Base-by-base conservation (phyloP, 257 asterid species). In the Jacaranda copaia region DNA sequence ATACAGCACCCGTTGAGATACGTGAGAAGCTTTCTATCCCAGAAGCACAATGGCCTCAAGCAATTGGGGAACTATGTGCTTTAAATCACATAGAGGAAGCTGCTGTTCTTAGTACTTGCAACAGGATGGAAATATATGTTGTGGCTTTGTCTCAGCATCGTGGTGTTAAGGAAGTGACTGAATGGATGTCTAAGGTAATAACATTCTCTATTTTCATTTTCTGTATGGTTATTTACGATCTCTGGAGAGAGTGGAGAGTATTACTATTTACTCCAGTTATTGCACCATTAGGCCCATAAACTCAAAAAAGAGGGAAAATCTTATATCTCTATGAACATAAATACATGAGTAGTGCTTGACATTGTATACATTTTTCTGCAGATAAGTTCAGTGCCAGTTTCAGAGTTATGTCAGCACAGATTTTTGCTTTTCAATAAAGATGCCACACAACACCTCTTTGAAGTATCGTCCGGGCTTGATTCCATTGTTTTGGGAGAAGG, bases 401-500 rank as follows among this genome's bases (percentile, higher is more conserved):
- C 95, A 35, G 97, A 89, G 87, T 86, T 94, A 43, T 45, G 84
- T 55, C 75, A 83, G 57, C 96, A 94, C 87, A 88, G 89, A 8
- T 84, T 89, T 80, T 73, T 92, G 77, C 95, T 92, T 8, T 83
- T 75, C 80, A 89, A 91, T 71, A 76, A 86, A 80, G 98, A 94
- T 70, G 98, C 96, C 56, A 81, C 98, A 0, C 82, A 69, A 2
- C 99, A 94, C 80, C 85, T 94, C 57, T 94, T 94, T 76, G 96
- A 92, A 84, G 98, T 94, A 60, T 84, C 99, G 48, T 85, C 98
- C 39, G 99, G 99, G 16, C 96, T 94, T 5, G 98, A 94, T 83
- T 94, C 99, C 60, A 89, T 94, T 8, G 97, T 94, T 68, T 75
- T 94, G 70, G 99, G 99, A 73, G 99, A 94, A 84, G 99, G 99